phyloP scores from a whole-genome alignment of 2,329 filamentous ascomycete species.

The Aureobasidium sp. region DNA sequence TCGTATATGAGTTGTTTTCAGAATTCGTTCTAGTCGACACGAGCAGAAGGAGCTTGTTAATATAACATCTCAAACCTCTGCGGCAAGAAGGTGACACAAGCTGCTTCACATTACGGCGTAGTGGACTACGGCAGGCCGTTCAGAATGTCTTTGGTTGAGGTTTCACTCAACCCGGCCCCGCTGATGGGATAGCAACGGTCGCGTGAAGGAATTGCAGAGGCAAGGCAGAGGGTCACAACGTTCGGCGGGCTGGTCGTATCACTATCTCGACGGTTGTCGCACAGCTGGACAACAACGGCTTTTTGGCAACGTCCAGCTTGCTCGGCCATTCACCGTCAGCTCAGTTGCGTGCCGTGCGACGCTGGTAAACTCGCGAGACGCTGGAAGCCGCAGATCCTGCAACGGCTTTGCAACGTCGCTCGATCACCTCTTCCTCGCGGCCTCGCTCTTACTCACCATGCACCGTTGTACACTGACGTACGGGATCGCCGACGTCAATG shows the following conservation, averaged over 20 bases:
- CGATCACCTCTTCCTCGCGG: slow-evolving; percentile 1
- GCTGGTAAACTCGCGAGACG: slow-evolving; percentile 8
- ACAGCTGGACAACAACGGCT: slow-evolving; percentile 11
- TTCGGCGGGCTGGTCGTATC: slow-evolving; percentile 13
- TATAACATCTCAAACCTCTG: slow-evolving; percentile 12
- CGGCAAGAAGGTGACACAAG: slow-evolving; percentile 7
- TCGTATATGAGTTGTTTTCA: slow-evolving; percentile 1
- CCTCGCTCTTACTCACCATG: background rate
- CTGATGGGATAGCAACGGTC: slow-evolving; percentile 10
- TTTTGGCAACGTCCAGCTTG: slow-evolving; percentile 9
- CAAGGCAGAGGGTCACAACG: slow-evolving; percentile 8
- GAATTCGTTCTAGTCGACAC: background rate
- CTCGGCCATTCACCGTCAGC: slow-evolving; percentile 7
- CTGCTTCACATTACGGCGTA: slow-evolving; percentile 11
- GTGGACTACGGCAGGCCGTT: slow-evolving; percentile 4
- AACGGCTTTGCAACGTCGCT: slow-evolving; percentile 15
- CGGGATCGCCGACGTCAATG: slow-evolving; percentile 13
- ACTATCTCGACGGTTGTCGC: slow-evolving; percentile 11
- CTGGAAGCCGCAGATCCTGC: slow-evolving; percentile 6
- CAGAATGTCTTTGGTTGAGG: slow-evolving; percentile 15
- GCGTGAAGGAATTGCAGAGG: slow-evolving; percentile 6
- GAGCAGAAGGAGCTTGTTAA: slow-evolving; percentile 6
- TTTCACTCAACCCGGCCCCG: slow-evolving; percentile 13
- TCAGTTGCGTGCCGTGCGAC: slow-evolving; percentile 9
- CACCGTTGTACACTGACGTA: background rate